Base-by-base conservation (phyloP, 306 rosid genomes). In the Mimosa pudica region DNA sequence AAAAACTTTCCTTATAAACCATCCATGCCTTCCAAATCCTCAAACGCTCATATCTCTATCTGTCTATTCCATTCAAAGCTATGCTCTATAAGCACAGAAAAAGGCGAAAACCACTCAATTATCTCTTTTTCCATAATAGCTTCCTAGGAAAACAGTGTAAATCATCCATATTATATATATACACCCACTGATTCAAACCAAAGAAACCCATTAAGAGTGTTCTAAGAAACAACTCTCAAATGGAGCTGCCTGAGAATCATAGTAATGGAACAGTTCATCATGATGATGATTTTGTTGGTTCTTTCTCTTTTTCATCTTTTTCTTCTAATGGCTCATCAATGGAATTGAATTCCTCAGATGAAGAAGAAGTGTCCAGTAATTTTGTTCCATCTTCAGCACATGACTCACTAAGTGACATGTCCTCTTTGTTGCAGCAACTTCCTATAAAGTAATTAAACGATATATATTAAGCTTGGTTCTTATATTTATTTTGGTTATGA, bases 391-490 rank as follows among this genome's bases (percentile, higher is more conserved):
- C 79, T 24, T 82, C 82, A 30, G 42, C 32, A 65, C 65, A 30
- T 10, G 84, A 77, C 18, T 75, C 86, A 0, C 81, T 83, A 68
- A 83, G 49, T 52, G 86, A 86, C 36, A 73, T 83, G 85, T 86
- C 89, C 47, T 80, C 73, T 60, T 80, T 86, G 72, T 62, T 86
- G 63, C 86, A 80, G 44, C 83, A 86, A 54, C 89, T 86, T 73
- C 89, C 89, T 6, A 74, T 83, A 0, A 83, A 83, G 89, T 83
- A 73, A 73, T 75, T 32, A 2, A 44, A 14, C 32, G n/a, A 55
- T 35, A 24, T n/a, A 55, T 35, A 24, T n/a, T 71, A 2, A 5
- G 7, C 69, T 63, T 33, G 4, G 4, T 24, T 61, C 36, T 61
- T 9, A 1, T 0, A 5, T 30, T 11, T 64, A 2, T 73, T 35